Conservation (phyloP, 495 filamentous ascomycete genomes). For the Poronia punctata region DNA sequence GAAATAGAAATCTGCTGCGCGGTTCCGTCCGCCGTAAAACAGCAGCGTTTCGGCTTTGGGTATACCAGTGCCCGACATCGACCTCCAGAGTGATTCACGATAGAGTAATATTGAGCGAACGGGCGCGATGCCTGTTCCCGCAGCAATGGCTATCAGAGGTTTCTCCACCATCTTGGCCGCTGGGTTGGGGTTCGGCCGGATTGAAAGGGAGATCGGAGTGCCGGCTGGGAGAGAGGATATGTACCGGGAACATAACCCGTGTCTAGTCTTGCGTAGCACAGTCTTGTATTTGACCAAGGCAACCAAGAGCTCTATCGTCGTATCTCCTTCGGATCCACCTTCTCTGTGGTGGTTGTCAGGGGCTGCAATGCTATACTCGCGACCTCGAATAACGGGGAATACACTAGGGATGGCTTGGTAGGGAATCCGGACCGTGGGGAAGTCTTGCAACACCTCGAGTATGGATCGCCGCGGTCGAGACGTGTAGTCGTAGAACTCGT, state of each 20-base stretch:
- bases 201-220: slow-evolving; percentile 49
- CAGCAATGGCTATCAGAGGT: slow-evolving; percentile 74
- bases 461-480: slow-evolving; percentile 86
- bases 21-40: slow-evolving; percentile 77
- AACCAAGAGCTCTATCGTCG: slow-evolving; percentile 66
- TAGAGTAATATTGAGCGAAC: slow-evolving; percentile 55
- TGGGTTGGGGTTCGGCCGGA: slow-evolving; percentile 27
- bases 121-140: slow-evolving; percentile 88
- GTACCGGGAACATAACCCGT: slow-evolving; percentile 88
- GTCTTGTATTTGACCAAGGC: slow-evolving; percentile 92
- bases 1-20: slow-evolving; percentile 71
- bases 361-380: slow-evolving; percentile 86
- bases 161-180: slow-evolving; percentile 3
- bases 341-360: slow-evolving; percentile 41
- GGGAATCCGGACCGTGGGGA: slow-evolving; percentile 74
- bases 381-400: slow-evolving; percentile 66
- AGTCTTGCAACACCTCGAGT: slow-evolving; percentile 85
- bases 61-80: slow-evolving; percentile 54
- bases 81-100: neutral
- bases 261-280: slow-evolving; percentile 73
- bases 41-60: slow-evolving; percentile 39
- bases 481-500: slow-evolving; percentile 94
- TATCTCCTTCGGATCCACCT: slow-evolving; percentile 1
- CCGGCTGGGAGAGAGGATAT: slow-evolving; percentile 55
- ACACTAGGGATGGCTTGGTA: slow-evolving; percentile 61